Conservation (phyloP, 768 basidiomycete genomes). For the Rhizopogon salebrosus region DNA sequence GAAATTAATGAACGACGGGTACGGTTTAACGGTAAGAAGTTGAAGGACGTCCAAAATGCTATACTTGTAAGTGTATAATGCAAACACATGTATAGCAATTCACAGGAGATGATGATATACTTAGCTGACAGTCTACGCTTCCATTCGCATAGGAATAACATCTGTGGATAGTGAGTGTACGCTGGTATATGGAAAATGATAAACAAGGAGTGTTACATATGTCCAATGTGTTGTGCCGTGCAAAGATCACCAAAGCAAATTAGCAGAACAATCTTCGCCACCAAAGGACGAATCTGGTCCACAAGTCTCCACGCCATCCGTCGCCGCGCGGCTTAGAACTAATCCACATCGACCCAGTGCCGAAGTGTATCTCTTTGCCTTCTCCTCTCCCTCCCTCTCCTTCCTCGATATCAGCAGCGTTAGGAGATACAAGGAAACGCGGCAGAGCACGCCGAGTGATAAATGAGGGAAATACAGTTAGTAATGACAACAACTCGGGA, state of each 20-base stretch:
- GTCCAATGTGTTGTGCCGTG: slow-evolving; percentile 21
- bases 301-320: slow-evolving; percentile 75
- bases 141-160: slow-evolving; percentile 19
- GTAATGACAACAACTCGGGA: slow-evolving; percentile 62
- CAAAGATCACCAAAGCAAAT: slow-evolving; percentile 15
- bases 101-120: slow-evolving; percentile 2
- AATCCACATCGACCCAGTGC: slow-evolving; percentile 84
- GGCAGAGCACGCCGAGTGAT: slow-evolving; percentile 66
- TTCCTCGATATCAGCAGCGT: slow-evolving; percentile 59
- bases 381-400: slow-evolving; percentile 53
- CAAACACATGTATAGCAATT: slow-evolving; percentile 1
- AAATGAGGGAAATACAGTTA: slow-evolving; percentile 74
- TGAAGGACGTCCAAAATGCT: neutral
- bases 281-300: slow-evolving; percentile 76
- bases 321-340: slow-evolving; percentile 52
- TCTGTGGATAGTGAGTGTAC: slow-evolving; percentile 18
- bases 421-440: slow-evolving; percentile 51
- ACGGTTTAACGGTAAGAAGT: neutral
- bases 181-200: slow-evolving; percentile 19
- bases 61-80: slow-evolving; percentile 4
- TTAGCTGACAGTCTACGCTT: slow-evolving; percentile 11
- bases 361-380: slow-evolving; percentile 58
- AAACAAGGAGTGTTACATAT: slow-evolving; percentile 31
- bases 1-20: slow-evolving; percentile 2
- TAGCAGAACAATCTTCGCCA: slow-evolving; percentile 76